Base-by-base conservation (phyloP, 192 early-diverging fungal genomes). In the Gonapodya prolifera region DNA sequence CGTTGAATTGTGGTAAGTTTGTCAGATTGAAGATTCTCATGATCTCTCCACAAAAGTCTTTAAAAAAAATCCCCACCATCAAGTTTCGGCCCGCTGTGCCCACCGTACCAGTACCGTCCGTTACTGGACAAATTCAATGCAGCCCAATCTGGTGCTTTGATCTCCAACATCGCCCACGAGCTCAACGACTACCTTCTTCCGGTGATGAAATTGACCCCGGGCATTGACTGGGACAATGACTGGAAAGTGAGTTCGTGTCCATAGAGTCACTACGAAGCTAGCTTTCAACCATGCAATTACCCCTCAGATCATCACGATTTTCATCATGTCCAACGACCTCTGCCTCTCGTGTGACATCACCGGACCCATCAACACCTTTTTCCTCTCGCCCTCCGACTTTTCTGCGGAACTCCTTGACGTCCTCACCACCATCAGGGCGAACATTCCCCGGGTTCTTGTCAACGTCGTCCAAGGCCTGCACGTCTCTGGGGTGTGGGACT, bases 311-410 rank as follows among this genome's bases (percentile, higher is more conserved):
- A 16, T 89, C 0, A 88, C 81, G 13, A 45, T 90, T 0, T 89
- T 90, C 77, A 85, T 90, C 34, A 87, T 87, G 34, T 85, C 81
- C 2, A 90, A 90, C 76, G 89, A 90, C 76, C 76, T 84, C 16
- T 90, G 89, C 77, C 77, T 84, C 23, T 79, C 79, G 1, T 89
- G 87, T 33, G n/a, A n/a, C n/a, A n/a, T n/a, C n/a, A n/a, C n/a
- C n/a, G n/a, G n/a, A n/a, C n/a, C n/a, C n/a, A n/a, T n/a, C n/a
- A n/a, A 69, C 45, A 1, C 79, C 32, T 2, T 77, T 0, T 32
- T 61, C 32, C 30, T 79, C 28, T 30, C 76, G 35, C 1, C 35
- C 75, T 76, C 79, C 76, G 69, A 35, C 23, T 33, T 79, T n/a
- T n/a, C n/a, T n/a, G n/a, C n/a, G 28, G 36, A 86, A 81, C 35